These are phyloP conservation scores for Epichloe bromicola DNA, from an alignment of 2,329 filamentous ascomycete genomes.

Conservation along the genomic window DNA sequence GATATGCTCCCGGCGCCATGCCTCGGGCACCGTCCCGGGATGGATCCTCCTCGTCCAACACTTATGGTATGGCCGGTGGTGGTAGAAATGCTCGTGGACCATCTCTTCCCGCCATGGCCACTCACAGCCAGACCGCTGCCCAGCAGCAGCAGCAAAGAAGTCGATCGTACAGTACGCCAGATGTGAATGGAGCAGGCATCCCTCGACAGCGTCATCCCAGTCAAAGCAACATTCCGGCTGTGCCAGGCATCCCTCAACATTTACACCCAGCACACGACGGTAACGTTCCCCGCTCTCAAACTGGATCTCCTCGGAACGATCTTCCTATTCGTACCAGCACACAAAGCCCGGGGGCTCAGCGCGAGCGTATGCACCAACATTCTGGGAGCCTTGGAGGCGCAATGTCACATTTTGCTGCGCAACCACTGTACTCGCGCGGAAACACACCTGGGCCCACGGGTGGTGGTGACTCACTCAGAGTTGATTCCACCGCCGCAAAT, in stretches of 20 bases:
- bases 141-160: constrained; percentile 55
- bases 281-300: constrained; percentile 65
- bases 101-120: constrained; percentile 61
- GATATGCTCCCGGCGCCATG: constrained; percentile 82
- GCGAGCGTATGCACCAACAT: constrained; percentile 41
- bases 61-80: constrained; percentile 48
- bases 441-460: constrained; percentile 26
- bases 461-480: constrained; percentile 23
- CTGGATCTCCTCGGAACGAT: constrained; percentile 61
- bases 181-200: constrained; percentile 63
- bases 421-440: constrained; percentile 39
- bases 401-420: constrained; percentile 43
- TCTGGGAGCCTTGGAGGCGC: constrained; percentile 36
- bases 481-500: constrained; percentile 25
- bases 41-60: constrained; percentile 51
- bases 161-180: constrained; percentile 88
- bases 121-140: constrained; percentile 39
- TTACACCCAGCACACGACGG: constrained; percentile 47
- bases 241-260: constrained; percentile 65
- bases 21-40: constrained; percentile 70
- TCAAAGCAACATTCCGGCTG: constrained; percentile 48
- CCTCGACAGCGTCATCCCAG: constrained; percentile 43
- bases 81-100: constrained; percentile 60
- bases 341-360: constrained; percentile 56
- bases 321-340: constrained; percentile 56